Percentiles rank a stretch among this genome's conserved stretches.
phyloP scores from a whole-genome alignment of 2,329 filamentous ascomycete species.

The Hypocreales sp. region DNA sequence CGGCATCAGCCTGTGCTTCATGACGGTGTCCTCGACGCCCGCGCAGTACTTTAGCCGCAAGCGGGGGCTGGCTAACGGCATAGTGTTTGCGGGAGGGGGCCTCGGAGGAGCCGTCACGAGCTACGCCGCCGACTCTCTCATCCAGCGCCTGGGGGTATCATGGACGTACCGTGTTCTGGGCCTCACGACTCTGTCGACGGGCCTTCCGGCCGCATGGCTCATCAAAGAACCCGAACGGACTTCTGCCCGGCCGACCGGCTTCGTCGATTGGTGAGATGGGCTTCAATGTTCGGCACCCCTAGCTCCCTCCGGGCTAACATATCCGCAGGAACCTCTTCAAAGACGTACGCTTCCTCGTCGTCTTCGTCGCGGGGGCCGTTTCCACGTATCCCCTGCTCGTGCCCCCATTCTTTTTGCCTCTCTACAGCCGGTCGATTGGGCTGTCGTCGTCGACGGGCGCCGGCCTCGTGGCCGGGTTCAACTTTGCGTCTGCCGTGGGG shows the following conservation, averaged over 20 bases:
- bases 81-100: conserved; percentile 32
- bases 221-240: conserved; percentile 31
- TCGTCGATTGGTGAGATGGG: too few relatives aligned
- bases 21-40: conserved; percentile 25
- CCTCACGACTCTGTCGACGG: conserved; percentile 30
- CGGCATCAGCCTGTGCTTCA: conserved; percentile 10
- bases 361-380: conserved; percentile 38
- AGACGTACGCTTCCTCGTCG: conserved; percentile 30
- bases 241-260: too few relatives aligned
- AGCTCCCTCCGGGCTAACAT: too few relatives aligned
- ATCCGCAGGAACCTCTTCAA: conserved; percentile 38
- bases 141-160: conserved; percentile 20
- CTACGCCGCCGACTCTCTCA: conserved; percentile 26
- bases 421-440: conserved; percentile 39
- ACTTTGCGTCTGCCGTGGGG: conserved; percentile 42
- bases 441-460: conserved; percentile 36
- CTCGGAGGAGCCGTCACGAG: conserved; percentile 32
- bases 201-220: conserved; percentile 34
- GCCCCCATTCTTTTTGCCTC: conserved; percentile 44
- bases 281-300: too few relatives aligned
- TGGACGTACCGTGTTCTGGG: conserved; percentile 36
- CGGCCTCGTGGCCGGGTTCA: conserved; percentile 44
- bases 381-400: conserved; percentile 46
- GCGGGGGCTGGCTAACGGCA: conserved; percentile 33
- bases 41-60: conserved; percentile 35